Conservation (phyloP, 2,329 filamentous ascomycete species). For the Hirsutella thompsonii region DNA sequence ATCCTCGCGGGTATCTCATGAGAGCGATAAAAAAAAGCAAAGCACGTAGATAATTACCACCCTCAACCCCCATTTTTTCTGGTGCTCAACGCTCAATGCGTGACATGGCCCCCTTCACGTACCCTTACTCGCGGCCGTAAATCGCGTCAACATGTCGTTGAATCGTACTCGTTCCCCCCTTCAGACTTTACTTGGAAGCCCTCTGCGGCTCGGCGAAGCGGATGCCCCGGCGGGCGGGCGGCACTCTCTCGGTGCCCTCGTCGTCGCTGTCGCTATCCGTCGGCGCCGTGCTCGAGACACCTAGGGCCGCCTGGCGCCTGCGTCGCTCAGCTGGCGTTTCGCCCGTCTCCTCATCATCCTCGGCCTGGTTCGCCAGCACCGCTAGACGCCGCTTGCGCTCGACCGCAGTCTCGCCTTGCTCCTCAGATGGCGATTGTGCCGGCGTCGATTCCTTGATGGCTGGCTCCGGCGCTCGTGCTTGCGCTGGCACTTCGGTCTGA, state of each 20-base stretch:
- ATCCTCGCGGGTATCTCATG: too few relatives aligned
- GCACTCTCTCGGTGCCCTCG: constrained; percentile 41
- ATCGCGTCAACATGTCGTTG: neutral
- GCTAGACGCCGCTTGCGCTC: constrained; percentile 55
- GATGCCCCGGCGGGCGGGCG: constrained; percentile 40
- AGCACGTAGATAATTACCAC: too few relatives aligned
- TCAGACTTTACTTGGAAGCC: neutral
- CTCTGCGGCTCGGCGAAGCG: constrained; percentile 40
- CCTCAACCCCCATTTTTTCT: too few relatives aligned
- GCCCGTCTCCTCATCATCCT: constrained; percentile 24
- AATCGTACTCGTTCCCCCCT: neutral
- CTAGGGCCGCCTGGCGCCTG: constrained; percentile 61
- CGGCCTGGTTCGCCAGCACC: constrained; percentile 29
- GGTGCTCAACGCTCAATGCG: too few relatives aligned
- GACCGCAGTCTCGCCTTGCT: constrained; percentile 49
- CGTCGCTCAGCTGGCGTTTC: constrained; percentile 67
- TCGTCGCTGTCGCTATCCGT: constrained; percentile 40
- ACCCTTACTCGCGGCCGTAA: neutral
- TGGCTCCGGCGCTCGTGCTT: too few relatives aligned
- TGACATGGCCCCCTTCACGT: too few relatives aligned
- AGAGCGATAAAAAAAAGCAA: too few relatives aligned
- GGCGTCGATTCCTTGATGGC: neutral
- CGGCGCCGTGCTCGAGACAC: constrained; percentile 33
- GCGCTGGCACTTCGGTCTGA: constrained; percentile 2
- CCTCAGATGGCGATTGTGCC: constrained; percentile 2